Evolutionary conservation across 2,329 filamentous ascomycete species (phyloP).

Genomic region (Didymella lethalis): DNA sequence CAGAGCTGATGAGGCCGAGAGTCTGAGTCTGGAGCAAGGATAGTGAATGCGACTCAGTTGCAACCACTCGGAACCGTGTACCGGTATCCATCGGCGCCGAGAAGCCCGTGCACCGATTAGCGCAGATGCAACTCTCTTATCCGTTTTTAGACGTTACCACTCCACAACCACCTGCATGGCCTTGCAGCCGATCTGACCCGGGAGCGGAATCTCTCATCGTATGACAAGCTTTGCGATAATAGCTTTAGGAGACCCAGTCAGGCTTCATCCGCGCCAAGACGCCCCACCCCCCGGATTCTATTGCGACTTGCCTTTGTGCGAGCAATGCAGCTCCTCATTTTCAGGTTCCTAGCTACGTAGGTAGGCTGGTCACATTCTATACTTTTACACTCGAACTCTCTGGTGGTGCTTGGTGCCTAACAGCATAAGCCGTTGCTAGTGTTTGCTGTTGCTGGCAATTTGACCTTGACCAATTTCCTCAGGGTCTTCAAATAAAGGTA

Average conservation of each 20-base stretch:
- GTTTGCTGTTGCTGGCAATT: neutral
- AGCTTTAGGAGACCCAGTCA: neutral
- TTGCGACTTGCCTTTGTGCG: neutral
- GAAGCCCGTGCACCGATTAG: slow-evolving; percentile 13
- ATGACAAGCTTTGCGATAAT: slow-evolving; percentile 14
- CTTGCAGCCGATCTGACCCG: slow-evolving; percentile 18
- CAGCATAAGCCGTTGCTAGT: neutral
- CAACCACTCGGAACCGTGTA: slow-evolving; percentile 17
- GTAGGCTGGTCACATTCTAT: neutral
- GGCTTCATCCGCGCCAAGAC: neutral
- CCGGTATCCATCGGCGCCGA: slow-evolving; percentile 4
- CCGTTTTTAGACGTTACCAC: slow-evolving; percentile 18
- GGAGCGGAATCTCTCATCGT: slow-evolving; percentile 12
- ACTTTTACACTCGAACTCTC: neutral
- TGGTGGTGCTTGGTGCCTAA: neutral
- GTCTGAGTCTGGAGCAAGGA: slow-evolving; percentile 14
- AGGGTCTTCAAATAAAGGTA: slow-evolving; percentile 14
- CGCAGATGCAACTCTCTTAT: slow-evolving; percentile 1
- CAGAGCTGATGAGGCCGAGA: slow-evolving; percentile 16
- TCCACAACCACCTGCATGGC: slow-evolving; percentile 15
- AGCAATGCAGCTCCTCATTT: neutral
- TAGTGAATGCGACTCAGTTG: slow-evolving; percentile 1
- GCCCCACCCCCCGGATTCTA: neutral
- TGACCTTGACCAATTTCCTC: slow-evolving; percentile 5
- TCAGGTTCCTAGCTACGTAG: neutral